Base-by-base conservation (phyloP, 768 basidiomycete genomes). In the Floccularia luteovirens region DNA sequence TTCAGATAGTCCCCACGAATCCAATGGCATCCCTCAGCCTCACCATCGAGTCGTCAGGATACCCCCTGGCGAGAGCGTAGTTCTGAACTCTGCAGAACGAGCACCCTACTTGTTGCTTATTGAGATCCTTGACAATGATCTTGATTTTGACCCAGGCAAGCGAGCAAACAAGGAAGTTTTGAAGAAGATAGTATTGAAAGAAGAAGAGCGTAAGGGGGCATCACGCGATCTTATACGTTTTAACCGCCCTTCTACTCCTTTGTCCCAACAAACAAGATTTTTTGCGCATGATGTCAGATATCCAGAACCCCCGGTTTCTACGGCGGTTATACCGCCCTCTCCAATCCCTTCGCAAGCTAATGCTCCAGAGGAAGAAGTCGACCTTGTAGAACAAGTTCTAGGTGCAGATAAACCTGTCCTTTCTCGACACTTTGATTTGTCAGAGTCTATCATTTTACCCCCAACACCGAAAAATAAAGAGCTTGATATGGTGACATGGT, bases 1-100 rank as follows among this genome's bases (percentile, higher is more conserved):
- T 5, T 80, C 90, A 11, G 83, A 87, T 55, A 56, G 60, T 19
- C 66, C 69, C 19, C 59, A 57, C 42, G 47, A 48, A 10, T 49
- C 60, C 16, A 57, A 61, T 11, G 53, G 60, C 27, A 60, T 67
- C 28, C 67, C 73, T 4, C 67, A 77, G 51, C 78, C 86, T 4
- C 94, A 98, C 57, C 92, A 97, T 57, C 83, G 90, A 31, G 90
- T 99, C 38, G 92, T 98, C 37, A 82, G 96, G 47, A 94, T 99
- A 53, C 93, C 94, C 8, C 94, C 96, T 2, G 90, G 93, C 11
- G 96, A 99, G 66, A 87, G 90, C 42, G 96, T 98, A 32, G 96
- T 98, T 7, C 74, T 99, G 20, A 99, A 99, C 57, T 98, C 94
- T 14, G 96, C 96, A 2, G 93, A 99, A 60, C 77, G 88, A 24